A percentile compares a stretch with the other conserved stretches of the same genome.
Evolutionary conservation across 371 early-diverging fungal genomes (phyloP).

Genomic region (Basidiobolus meristosporus): DNA sequence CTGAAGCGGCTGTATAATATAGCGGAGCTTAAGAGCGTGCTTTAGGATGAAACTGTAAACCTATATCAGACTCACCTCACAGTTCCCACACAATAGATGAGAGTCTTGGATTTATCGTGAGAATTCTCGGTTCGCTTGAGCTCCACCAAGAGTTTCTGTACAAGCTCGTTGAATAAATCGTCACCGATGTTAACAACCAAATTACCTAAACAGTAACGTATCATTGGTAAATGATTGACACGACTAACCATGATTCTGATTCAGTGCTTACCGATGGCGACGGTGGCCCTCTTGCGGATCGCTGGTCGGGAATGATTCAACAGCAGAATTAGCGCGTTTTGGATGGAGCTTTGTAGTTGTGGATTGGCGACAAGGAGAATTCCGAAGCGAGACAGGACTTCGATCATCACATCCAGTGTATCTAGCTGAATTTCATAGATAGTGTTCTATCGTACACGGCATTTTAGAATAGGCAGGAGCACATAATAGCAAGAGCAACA

Average conservation of each 20-base stretch:
- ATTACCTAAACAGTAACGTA: slow-evolving; percentile 10
- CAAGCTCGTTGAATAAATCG: slow-evolving; percentile 40
- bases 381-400: slow-evolving; percentile 63
- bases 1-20: slow-evolving; percentile 4
- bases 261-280: slow-evolving; percentile 31
- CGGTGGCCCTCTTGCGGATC: slow-evolving; percentile 62
- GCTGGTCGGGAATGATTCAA: slow-evolving; percentile 56
- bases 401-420: slow-evolving; percentile 65
- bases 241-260: background rate
- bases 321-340: slow-evolving; percentile 37
- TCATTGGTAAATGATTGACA: background rate
- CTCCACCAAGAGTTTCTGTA: slow-evolving; percentile 13
- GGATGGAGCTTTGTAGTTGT: slow-evolving; percentile 29
- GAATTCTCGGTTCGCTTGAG: slow-evolving; percentile 20
- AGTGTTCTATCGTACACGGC: background rate
- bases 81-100: slow-evolving; percentile 48
- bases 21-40: background rate
- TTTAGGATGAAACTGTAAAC: background rate
- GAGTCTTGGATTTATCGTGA: slow-evolving; percentile 43
- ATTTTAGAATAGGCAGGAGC: background rate
- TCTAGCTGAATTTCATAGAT: slow-evolving; percentile 59
- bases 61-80: slow-evolving; percentile 24
- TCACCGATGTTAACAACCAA: slow-evolving; percentile 52
- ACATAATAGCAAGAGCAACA: background rate
- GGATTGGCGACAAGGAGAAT: slow-evolving; percentile 19